Conservation (phyloP, 2,329 filamentous ascomycete genomes). For the Lasiodiplodia sp. region DNA sequence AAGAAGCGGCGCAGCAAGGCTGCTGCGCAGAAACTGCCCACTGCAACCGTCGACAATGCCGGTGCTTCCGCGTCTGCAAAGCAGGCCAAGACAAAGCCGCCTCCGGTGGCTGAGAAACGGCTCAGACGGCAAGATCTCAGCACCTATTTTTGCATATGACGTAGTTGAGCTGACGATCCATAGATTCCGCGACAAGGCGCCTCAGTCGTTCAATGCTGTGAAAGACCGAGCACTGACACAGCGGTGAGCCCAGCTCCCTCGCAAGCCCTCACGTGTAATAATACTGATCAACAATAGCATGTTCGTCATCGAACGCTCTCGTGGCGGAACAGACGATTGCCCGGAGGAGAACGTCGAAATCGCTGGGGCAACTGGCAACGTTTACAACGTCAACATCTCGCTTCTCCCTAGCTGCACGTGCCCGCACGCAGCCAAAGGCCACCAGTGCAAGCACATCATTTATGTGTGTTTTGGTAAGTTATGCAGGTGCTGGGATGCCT, state of each 20-base stretch:
- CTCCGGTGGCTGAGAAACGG: slow-evolving; percentile 41
- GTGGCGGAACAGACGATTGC: slow-evolving; percentile 52
- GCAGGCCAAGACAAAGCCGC: slow-evolving; percentile 32
- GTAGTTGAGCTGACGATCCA: slow-evolving; percentile 27
- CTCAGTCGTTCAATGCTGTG: slow-evolving; percentile 55
- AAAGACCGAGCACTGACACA: slow-evolving; percentile 59
- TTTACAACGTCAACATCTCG: slow-evolving; percentile 64
- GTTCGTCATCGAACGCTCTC: slow-evolving; percentile 62
- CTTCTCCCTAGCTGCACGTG: slow-evolving; percentile 63
- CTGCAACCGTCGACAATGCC: neutral
- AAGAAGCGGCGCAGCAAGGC: slow-evolving; percentile 19
- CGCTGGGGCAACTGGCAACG: slow-evolving; percentile 67
- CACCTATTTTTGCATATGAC: neutral
- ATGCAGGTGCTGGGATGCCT: slow-evolving; percentile 2
- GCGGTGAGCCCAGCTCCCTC: slow-evolving; percentile 37
- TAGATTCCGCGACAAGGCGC: slow-evolving; percentile 48
- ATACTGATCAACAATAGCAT: slow-evolving; percentile 47
- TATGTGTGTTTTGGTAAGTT: slow-evolving; percentile 54
- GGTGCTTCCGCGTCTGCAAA: slow-evolving; percentile 12
- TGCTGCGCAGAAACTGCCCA: neutral
- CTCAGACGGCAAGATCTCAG: slow-evolving; percentile 33
- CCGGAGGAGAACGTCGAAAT: slow-evolving; percentile 64
- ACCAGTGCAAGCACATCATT: slow-evolving; percentile 70
- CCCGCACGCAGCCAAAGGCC: slow-evolving; percentile 61
- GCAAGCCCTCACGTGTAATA: slow-evolving; percentile 33